Percentiles rank a stretch among this genome's conserved stretches.
These are phyloP conservation scores for Musa troglodytarum DNA, from an alignment of 176 grass and related monocot genomes.

Conservation along the genomic window DNA sequence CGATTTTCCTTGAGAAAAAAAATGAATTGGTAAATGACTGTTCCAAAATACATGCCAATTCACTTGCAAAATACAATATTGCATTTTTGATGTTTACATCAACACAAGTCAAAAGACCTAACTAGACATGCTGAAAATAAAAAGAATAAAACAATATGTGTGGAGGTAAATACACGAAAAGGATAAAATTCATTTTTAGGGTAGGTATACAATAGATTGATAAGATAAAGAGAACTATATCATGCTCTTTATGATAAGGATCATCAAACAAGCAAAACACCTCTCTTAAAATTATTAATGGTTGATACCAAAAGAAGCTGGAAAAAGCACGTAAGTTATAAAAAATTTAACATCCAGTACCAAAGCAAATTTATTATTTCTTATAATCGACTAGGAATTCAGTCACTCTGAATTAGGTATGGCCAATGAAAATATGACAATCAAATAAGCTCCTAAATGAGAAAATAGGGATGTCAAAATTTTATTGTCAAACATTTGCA, in stretches of 20 bases:
- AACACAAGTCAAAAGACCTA: not conserved
- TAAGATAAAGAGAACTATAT: not conserved
- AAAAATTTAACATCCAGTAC: no score
- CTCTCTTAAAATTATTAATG: not conserved
- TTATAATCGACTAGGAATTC: no score
- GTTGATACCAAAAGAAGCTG: not conserved
- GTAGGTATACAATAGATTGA: not conserved
- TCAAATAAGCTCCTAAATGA: no score
- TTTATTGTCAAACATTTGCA: no score
- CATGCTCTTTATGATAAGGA: not conserved
- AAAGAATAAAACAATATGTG: slow-evolving; percentile 5
- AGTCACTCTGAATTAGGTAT: no score
- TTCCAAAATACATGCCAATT: no score
- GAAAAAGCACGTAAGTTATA: not conserved
- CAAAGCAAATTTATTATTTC: no score
- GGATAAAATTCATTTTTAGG: not conserved
- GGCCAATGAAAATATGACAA: no score
- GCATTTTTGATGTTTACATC: no score
- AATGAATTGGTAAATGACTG: not conserved
- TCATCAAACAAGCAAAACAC: not conserved
- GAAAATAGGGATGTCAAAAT: no score
- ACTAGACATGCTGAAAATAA: slow-evolving; percentile 8
- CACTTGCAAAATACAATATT: no score
- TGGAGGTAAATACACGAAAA: not conserved
- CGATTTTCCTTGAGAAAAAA: slow-evolving; percentile 51